Conservation (phyloP, 495 filamentous ascomycete species). For the Pseudotulostoma volvatum region DNA sequence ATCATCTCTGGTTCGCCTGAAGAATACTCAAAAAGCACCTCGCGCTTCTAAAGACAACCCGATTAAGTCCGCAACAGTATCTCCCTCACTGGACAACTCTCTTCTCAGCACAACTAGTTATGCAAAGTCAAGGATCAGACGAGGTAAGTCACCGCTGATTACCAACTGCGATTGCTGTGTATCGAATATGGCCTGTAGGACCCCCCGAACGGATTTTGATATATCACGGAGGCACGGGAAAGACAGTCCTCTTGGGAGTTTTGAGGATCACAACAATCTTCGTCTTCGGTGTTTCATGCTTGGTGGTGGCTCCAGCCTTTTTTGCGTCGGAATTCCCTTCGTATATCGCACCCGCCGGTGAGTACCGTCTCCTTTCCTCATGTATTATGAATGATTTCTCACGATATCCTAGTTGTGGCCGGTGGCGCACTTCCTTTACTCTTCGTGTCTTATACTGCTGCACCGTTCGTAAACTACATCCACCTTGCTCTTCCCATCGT, state of each 20-base stretch:
- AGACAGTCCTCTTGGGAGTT: slow-evolving; percentile 47
- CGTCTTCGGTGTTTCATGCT: slow-evolving; percentile 43
- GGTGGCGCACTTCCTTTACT: slow-evolving; percentile 47
- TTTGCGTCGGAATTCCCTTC: slow-evolving; percentile 29
- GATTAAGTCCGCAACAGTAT: too few relatives aligned
- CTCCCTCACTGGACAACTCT: too few relatives aligned
- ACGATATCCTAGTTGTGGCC: slow-evolving; percentile 33
- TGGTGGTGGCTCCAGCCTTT: slow-evolving; percentile 45
- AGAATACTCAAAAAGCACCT: too few relatives aligned
- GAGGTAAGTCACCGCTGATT: too few relatives aligned
- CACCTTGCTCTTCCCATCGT: slow-evolving; percentile 52
- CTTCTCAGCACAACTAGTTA: slow-evolving; percentile 10
- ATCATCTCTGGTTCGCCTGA: too few relatives aligned
- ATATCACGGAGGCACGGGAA: slow-evolving; percentile 53
- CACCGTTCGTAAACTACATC: slow-evolving; percentile 56
- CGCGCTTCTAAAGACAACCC: too few relatives aligned
- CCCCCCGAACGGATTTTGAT: slow-evolving; percentile 46
- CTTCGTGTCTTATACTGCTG: slow-evolving; percentile 46
- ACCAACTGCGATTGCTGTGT: too few relatives aligned
- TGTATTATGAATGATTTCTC: neutral
- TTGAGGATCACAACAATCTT: slow-evolving; percentile 58
- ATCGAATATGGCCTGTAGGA: slow-evolving; percentile 8
- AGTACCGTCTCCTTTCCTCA: slow-evolving; percentile 8
- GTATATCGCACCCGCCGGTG: slow-evolving; percentile 32
- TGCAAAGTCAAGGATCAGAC: slow-evolving; percentile 14